These are phyloP conservation scores for Sodiomyces alkalinus DNA, from an alignment of 2,329 filamentous ascomycete genomes.

Conservation along the genomic window DNA sequence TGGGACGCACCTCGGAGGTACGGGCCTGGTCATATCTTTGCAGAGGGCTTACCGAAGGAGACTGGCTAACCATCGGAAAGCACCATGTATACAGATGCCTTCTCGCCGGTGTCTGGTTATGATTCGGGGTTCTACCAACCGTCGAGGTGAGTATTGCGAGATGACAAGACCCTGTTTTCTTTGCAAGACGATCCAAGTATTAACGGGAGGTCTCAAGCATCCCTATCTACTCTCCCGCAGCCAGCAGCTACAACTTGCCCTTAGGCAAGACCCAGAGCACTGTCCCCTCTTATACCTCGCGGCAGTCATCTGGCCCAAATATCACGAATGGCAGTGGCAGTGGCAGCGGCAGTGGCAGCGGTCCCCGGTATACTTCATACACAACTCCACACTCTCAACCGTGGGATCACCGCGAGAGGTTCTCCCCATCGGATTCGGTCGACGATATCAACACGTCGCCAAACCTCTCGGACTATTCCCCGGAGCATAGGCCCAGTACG, in stretches of 20 bases:
- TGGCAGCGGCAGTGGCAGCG: slow-evolving; percentile 9
- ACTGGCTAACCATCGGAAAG: slow-evolving; percentile 12
- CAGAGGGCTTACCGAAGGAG: slow-evolving; percentile 2
- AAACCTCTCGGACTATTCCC: slow-evolving; percentile 43
- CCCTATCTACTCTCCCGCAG: slow-evolving; percentile 19
- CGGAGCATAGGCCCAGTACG: slow-evolving; percentile 32
- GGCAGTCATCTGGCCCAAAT: slow-evolving; percentile 24
- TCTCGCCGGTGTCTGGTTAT: slow-evolving; percentile 16
- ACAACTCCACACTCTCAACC: slow-evolving; percentile 23
- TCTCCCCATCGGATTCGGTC: slow-evolving; percentile 41
- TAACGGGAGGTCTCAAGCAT: slow-evolving; percentile 19
- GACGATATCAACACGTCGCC: slow-evolving; percentile 44
- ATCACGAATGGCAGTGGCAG: slow-evolving; percentile 13
- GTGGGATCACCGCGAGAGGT: slow-evolving; percentile 34
- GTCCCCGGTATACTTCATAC: slow-evolving; percentile 19
- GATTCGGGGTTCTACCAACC: slow-evolving; percentile 21
- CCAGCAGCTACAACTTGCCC: slow-evolving; percentile 16
- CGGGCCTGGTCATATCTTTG: too few species aligned
- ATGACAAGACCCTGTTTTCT: slow-evolving; percentile 2
- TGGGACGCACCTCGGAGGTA: slow-evolving; percentile 39
- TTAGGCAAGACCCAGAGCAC: slow-evolving; percentile 20
- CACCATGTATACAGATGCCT: slow-evolving; percentile 18
- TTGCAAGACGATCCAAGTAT: too few species aligned
- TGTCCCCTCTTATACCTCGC: slow-evolving; percentile 25
- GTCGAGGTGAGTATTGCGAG: slow-evolving; percentile 20